phyloP scores from a whole-genome alignment of 2,329 filamentous ascomycete genomes.

The Xylariaceae sp. region DNA sequence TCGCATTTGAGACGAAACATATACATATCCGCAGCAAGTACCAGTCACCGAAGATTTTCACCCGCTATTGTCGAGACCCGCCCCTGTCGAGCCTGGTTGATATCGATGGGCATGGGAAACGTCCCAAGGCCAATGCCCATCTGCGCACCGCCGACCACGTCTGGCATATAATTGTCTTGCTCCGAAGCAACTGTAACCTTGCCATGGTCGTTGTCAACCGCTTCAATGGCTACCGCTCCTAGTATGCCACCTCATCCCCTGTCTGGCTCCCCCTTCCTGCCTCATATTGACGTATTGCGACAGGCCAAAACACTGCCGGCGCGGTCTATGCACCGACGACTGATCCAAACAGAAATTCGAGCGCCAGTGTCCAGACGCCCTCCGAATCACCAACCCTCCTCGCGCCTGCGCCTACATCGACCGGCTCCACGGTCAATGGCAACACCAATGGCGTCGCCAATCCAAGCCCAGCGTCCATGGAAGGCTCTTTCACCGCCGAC shows the following conservation, averaged over 20 bases:
- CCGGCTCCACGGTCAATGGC: conserved; percentile 19
- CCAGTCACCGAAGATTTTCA: too few species aligned
- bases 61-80: conserved; percentile 11
- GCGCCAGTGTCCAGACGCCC: conserved; percentile 15
- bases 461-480: conserved; percentile 13
- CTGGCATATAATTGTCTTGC: conserved; percentile 16
- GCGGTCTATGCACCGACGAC: conserved; percentile 22
- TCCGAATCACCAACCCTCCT: conserved; percentile 23
- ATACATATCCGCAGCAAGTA: too few species aligned
- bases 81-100: conserved; percentile 16
- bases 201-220: conserved; percentile 25
- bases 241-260: conserved; percentile 18
- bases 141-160: conserved; percentile 15
- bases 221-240: conserved; percentile 29
- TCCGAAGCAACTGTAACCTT: conserved; percentile 13
- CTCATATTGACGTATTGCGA: conserved; percentile 17
- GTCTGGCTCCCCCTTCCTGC: not conserved
- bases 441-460: conserved; percentile 22
- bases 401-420: conserved; percentile 18
- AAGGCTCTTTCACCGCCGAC: conserved; percentile 22
- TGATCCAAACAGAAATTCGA: conserved; percentile 17
- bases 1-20: too few species aligned
- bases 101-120: conserved; percentile 28
- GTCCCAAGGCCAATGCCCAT: conserved; percentile 21
- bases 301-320: conserved; percentile 28